phyloP scores from a whole-genome alignment of 2,329 filamentous ascomycete species.

The Ascochyta viciae-villosae region DNA sequence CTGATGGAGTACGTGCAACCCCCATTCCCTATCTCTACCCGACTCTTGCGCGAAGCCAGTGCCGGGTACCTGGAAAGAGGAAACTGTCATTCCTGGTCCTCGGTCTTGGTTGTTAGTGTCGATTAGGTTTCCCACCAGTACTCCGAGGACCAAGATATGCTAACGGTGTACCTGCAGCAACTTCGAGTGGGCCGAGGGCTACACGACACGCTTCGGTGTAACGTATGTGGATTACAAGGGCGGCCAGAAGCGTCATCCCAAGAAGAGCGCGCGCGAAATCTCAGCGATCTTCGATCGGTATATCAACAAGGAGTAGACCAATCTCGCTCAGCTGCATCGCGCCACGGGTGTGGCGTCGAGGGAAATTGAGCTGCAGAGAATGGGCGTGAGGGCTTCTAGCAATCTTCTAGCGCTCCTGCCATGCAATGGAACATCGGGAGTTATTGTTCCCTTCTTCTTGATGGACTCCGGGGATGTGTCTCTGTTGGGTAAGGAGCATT shows the following conservation, averaged over 20 bases:
- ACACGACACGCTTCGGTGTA: conserved; percentile 84
- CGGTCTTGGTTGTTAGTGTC: neutral
- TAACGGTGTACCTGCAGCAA: conserved; percentile 61
- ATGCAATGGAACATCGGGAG: conserved; percentile 3
- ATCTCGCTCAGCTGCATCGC: conserved; percentile 6
- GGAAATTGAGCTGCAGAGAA: conserved; percentile 17
- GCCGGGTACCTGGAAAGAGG: neutral
- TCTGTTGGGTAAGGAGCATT: conserved; percentile 3
- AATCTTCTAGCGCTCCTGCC: conserved; percentile 29
- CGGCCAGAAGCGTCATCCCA: conserved; percentile 79
- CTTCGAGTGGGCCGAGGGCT: conserved; percentile 92
- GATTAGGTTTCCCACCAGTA: conserved; percentile 3
- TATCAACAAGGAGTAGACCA: conserved; percentile 65
- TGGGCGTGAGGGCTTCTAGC: conserved; percentile 24
- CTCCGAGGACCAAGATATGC: conserved; percentile 10
- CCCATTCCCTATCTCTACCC: conserved; percentile 19
- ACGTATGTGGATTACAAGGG: conserved; percentile 83
- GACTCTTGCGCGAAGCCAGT: neutral
- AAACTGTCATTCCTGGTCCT: conserved; percentile 2
- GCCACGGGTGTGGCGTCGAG: conserved; percentile 24
- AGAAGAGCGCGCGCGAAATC: conserved; percentile 81
- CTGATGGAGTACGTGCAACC: conserved; percentile 72
- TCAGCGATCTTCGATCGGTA: conserved; percentile 73
- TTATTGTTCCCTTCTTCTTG: neutral
- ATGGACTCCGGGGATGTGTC: conserved; percentile 9